Evolutionary conservation across 192 early-diverging fungal genomes (phyloP), one percentile per base, ranked within the genome.

Genomic region (Coemansia pectinata): DNA sequence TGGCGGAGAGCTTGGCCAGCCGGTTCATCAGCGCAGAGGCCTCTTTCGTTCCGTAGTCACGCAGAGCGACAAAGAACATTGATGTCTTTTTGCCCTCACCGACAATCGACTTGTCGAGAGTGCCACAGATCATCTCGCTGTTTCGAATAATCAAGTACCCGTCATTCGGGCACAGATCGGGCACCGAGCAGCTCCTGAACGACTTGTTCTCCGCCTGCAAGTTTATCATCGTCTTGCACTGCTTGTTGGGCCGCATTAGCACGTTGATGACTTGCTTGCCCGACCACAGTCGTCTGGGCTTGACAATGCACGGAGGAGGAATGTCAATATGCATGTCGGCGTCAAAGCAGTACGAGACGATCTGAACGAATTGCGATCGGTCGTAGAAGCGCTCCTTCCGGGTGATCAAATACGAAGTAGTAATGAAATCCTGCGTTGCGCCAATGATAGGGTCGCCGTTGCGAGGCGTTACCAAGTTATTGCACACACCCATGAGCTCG

Each of bases 381-480:
- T 94, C 92, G 77, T 96, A 99, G 78, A 98, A 98, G 33, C 88
- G 86, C 80, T 98, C 97, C 83, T 95, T 97, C 45, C 91, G 87
- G 6, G 97, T 95, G 39, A 99, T 85, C 44, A 99, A 83, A 65
- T 94, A 99, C 11, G 94, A 91, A 0, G 96, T 92, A 5, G 98
- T 98, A 71, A 99, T 95, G 82, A 99, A 99, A 90, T 99, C 98
- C 83, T 99, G 98, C 42, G 96, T 99, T 25, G 98, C 98, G 21
- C 96, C 97, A 86, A 99, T 96, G 40, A 98, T 80, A 15, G 96
- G 96, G 70, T 98, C 96, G 62, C 98, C 98, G 84, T 98, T 98
- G 74, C 97, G 90, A 17, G 98, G 98, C 2, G 98, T 98, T 0
- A 98, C 95, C 69, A 99, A 82, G 72, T 99, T 99, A 70, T 96